A percentile compares a stretch with the other conserved stretches of the same genome.
Evolutionary conservation across 2,329 filamentous ascomycete species (phyloP).

Genomic region (Calonectria honghensis): DNA sequence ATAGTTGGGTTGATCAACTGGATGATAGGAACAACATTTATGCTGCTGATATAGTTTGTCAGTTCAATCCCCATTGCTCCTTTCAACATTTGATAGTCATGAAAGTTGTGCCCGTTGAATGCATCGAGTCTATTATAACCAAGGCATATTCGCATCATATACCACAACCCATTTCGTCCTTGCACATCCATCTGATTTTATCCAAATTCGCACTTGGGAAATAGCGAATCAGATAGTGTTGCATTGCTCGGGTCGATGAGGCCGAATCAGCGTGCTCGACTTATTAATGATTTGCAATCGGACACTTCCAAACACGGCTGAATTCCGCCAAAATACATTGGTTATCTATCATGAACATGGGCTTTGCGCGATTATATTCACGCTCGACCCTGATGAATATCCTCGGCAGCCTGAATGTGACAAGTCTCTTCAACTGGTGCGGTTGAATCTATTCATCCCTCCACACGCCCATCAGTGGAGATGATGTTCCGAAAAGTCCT

Average conservation of each 20-base stretch:
- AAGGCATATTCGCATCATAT: neutral
- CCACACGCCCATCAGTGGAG: neutral
- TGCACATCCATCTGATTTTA: neutral
- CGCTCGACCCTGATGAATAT: neutral
- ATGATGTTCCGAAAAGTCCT: neutral
- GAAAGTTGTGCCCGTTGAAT: neutral
- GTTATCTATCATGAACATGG: neutral
- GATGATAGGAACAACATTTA: neutral
- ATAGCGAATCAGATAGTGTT: neutral
- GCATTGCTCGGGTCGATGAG: neutral
- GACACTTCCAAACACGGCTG: neutral
- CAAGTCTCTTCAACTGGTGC: neutral
- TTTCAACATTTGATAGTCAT: neutral
- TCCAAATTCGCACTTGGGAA: neutral
- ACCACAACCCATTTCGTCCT: neutral
- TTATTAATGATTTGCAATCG: neutral
- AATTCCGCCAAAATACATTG: neutral
- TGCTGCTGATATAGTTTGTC: neutral
- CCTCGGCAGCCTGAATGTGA: neutral
- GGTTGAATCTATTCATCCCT: conserved; percentile 3
- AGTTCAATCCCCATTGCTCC: neutral
- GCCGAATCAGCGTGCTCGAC: neutral
- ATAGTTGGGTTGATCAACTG: neutral
- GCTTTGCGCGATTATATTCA: neutral
- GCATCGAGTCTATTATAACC: neutral